Percentiles rank a stretch among this genome's conserved stretches.
phyloP scores from a whole-genome alignment of 805 yeast genomes.

The Kuraishia cidri region DNA sequence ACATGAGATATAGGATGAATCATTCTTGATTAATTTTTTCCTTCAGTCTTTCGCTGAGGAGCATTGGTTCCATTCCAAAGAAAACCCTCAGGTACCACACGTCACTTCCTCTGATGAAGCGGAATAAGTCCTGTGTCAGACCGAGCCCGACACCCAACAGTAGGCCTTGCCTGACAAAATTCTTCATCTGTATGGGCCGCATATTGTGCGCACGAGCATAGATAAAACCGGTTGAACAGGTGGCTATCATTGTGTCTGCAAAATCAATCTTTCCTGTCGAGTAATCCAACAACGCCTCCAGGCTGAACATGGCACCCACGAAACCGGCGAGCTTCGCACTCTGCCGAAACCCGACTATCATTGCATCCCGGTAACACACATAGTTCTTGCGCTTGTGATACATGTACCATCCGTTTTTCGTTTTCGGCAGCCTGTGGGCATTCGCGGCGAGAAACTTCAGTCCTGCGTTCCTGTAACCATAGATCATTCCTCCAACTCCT shows the following conservation, averaged over 20 bases:
- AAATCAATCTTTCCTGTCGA: constrained; percentile 48
- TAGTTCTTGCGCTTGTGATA: constrained; percentile 80
- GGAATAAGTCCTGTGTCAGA: constrained; percentile 53
- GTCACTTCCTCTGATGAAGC: constrained; percentile 47
- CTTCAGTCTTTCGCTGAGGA: background rate
- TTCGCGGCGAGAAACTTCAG: constrained; percentile 66
- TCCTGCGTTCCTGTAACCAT: constrained; percentile 48
- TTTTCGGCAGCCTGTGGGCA: constrained; percentile 70
- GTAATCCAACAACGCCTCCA: constrained; percentile 56
- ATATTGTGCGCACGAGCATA: constrained; percentile 39
- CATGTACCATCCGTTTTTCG: constrained; percentile 81
- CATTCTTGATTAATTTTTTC: background rate
- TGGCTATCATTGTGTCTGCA: constrained; percentile 51
- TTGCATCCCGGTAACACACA: constrained; percentile 52
- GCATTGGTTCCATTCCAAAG: background rate
- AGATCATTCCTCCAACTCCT: constrained; percentile 44
- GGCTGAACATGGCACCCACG: constrained; percentile 41
- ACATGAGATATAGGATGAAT: background rate
- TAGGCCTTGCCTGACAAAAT: constrained; percentile 41
- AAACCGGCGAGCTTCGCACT: constrained; percentile 32
- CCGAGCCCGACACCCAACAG: constrained; percentile 56
- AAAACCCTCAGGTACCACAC: constrained; percentile 50
- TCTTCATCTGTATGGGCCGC: constrained; percentile 29
- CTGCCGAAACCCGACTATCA: constrained; percentile 34
- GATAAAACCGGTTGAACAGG: constrained; percentile 38